Evolutionary conservation across 108 stramenopile genomes (phyloP).

Genomic region (Skeletonema potamos): DNA sequence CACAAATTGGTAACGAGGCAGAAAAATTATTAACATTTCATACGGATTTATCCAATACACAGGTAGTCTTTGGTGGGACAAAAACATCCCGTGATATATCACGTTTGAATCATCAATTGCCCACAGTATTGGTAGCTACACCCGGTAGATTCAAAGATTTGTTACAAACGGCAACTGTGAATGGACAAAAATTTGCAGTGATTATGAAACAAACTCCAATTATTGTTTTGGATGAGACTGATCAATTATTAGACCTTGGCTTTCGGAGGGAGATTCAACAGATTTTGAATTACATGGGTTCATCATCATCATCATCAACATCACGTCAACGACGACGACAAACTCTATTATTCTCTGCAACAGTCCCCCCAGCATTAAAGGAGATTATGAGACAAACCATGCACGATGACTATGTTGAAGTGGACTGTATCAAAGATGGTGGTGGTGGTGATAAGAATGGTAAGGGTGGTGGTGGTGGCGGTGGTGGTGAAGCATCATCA

Average conservation of each 20-base stretch:
- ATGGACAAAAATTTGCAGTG: slow-evolving; percentile 40
- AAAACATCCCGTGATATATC: slow-evolving; percentile 70
- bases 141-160: slow-evolving; percentile 90
- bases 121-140: slow-evolving; percentile 87
- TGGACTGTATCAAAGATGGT: slow-evolving; percentile 61
- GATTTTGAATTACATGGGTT: slow-evolving; percentile 75
- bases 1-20: slow-evolving; percentile 86
- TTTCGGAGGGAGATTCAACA: slow-evolving; percentile 81
- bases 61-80: slow-evolving; percentile 83
- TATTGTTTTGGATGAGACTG: slow-evolving; percentile 94
- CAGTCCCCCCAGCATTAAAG: slow-evolving; percentile 70
- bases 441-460: not conserved
- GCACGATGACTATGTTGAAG: slow-evolving; percentile 49
- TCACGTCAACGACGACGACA: slow-evolving; percentile 55
- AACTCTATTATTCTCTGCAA: slow-evolving; percentile 95
- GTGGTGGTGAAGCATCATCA: not conserved
- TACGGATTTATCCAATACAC: slow-evolving; percentile 7
- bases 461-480: slow-evolving; percentile 6
- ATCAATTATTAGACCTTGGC: slow-evolving; percentile 92
- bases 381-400: slow-evolving; percentile 53
- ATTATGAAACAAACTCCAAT: slow-evolving; percentile 50
- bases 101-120: slow-evolving; percentile 38
- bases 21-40: slow-evolving; percentile 54
- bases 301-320: slow-evolving; percentile 20
- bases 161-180: slow-evolving; percentile 67